Percentiles rank a stretch among this genome's conserved stretches.
phyloP scores from a whole-genome alignment of 345 rosid species.

The Zanthoxylum bungeanum region DNA sequence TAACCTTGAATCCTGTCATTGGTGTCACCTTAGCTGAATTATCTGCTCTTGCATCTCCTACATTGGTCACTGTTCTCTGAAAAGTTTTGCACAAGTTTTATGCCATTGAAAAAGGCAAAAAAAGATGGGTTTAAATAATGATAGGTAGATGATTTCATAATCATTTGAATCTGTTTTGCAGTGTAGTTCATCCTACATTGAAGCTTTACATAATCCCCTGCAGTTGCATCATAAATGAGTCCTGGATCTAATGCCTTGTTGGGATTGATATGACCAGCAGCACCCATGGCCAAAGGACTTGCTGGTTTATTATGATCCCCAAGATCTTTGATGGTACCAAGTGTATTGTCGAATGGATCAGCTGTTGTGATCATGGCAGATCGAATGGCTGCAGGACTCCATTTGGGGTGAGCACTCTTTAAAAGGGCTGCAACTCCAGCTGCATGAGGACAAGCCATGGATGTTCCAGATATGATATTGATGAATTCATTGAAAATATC shows the following conservation, averaged over 20 bases:
- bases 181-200: constrained; percentile 30
- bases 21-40: constrained; percentile 16
- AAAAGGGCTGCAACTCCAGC: constrained; percentile 53
- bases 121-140: constrained; percentile 37
- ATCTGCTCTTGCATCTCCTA: constrained; percentile 20
- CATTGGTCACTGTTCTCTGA: constrained; percentile 24
- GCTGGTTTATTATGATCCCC: constrained; percentile 32
- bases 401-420: constrained; percentile 42
- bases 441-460: constrained; percentile 60
- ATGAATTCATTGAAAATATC: constrained; percentile 25
- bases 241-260: constrained; percentile 41
- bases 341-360: constrained; percentile 31
- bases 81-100: constrained; percentile 17
- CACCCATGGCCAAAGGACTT: constrained; percentile 43
- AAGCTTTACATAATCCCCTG: constrained; percentile 25
- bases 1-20: background rate
- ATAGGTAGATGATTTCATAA: constrained; percentile 12
- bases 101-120: constrained; percentile 22
- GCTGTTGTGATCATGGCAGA: constrained; percentile 54
- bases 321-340: constrained; percentile 35
- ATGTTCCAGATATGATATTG: constrained; percentile 47
- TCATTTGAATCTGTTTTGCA: constrained; percentile 15
- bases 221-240: constrained; percentile 27
- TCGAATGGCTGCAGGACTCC: constrained; percentile 46
- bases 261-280: constrained; percentile 42